Conservation (phyloP, 306 rosid genomes). For the Vigna reflexopilosa region DNA sequence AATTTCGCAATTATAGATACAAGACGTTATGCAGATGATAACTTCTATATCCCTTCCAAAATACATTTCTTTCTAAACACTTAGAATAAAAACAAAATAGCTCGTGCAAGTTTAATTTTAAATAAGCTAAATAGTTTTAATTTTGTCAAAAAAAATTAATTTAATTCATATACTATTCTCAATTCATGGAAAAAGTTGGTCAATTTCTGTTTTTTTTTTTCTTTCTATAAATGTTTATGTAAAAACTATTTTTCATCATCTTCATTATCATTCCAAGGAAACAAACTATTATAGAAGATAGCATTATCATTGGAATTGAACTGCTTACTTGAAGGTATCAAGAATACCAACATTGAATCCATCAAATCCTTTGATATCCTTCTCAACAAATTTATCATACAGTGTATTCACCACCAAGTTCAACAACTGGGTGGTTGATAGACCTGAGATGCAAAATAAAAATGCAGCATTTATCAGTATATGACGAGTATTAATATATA, state of each 20-base stretch:
- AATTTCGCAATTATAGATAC: too few relatives aligned
- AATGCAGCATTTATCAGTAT: constrained; percentile 13
- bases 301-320: not conserved
- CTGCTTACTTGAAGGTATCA: constrained; percentile 63
- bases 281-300: not conserved
- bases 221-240: too few relatives aligned
- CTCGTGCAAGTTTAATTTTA: too few relatives aligned
- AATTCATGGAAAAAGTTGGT: too few relatives aligned
- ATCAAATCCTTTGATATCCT: constrained; percentile 35
- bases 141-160: too few relatives aligned
- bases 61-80: too few relatives aligned
- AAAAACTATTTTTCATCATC: not conserved
- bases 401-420: constrained; percentile 33
- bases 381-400: constrained; percentile 40
- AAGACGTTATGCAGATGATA: too few relatives aligned
- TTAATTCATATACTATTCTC: too few relatives aligned
- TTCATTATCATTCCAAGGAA: not conserved
- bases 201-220: too few relatives aligned
- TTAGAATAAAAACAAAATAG: too few relatives aligned
- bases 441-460: constrained; percentile 48
- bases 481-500: not conserved
- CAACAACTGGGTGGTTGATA: constrained; percentile 44
- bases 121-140: too few relatives aligned
- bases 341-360: constrained; percentile 59
- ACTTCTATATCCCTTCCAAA: too few relatives aligned